Evolutionary conservation across 768 basidiomycete genomes (phyloP), one percentile per base, ranked within the genome.

Genomic region (Royoungia palumana): DNA sequence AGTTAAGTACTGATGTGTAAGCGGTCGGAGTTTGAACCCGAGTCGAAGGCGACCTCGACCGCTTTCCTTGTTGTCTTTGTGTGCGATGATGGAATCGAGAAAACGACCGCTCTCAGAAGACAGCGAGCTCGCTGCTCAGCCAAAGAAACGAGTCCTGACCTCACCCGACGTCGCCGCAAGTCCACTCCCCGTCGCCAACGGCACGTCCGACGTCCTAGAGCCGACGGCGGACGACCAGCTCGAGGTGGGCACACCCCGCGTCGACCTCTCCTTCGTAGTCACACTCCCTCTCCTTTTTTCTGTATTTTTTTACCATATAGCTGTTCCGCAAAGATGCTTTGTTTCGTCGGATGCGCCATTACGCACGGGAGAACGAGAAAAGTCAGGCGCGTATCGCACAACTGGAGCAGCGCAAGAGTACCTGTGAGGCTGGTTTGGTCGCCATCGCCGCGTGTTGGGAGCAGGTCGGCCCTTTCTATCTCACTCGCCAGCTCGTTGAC

Each of bases 271-370:
- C 41, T 55, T 49, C 46, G 41, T 60, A 56, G 56, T 63, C 58
- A 58, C 53, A 49, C 55, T 57, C 41, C 43, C 51, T 52, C 47
- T 34, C 27, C 37, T 35, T 28, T 37, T 53, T 46, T 56, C 37
- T 41, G 32, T 14, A 5, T 49, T 44, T 46, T 58, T 38, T 14
- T 53, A n/a, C 28, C 47, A 38, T 44, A 30, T 47, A 92, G 89
- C 72, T 78, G n/a, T 92, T 89, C 66, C 81, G 87, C 53, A 92
- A 93, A 67, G 88, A 89, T 58, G 90, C 90, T 36, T 83, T 93
- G 42, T 92, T 82, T 67, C 78, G 90, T 35, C 75, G 87, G 50
- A 91, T 93, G 89, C 82, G 75, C 60, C 81, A 90, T 59, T 91
- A 92, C 66, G 80, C 82, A 47, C 79, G 87, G 52, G 83, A 89